Evolutionary conservation across 2,329 filamentous ascomycete genomes (phyloP).

Genomic region (Aspergillus ochraceus): DNA sequence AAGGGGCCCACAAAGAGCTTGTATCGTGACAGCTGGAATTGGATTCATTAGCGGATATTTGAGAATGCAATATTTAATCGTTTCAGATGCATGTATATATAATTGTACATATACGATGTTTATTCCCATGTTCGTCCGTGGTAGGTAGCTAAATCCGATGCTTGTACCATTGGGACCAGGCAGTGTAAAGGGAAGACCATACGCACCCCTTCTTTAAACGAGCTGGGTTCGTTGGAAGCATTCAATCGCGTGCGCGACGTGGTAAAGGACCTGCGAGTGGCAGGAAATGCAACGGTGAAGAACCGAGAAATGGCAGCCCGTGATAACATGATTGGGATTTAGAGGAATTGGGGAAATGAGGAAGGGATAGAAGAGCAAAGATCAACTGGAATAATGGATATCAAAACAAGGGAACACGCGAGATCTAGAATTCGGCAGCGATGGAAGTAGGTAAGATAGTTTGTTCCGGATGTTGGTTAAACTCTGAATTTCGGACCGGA

Average conservation of each 20-base stretch:
- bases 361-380: background rate
- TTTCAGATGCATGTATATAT: too few species aligned
- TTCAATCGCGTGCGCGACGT: conserved; percentile 1
- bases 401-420: too few species aligned
- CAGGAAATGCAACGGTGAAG: background rate
- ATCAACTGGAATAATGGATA: too few species aligned
- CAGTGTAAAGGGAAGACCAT: background rate
- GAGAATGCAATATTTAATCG: background rate
- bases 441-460: too few species aligned
- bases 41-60: background rate
- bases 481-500: background rate
- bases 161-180: background rate
- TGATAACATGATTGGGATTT: background rate
- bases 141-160: too few species aligned
- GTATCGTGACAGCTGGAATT: conserved; percentile 40
- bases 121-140: too few species aligned
- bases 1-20: conserved; percentile 44
- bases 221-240: conserved; percentile 1
- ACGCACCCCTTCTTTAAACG: conserved; percentile 32
- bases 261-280: conserved; percentile 4
- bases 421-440: too few species aligned
- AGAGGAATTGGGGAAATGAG: too few species aligned
- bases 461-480: background rate
- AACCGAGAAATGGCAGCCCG: background rate
- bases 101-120: too few species aligned